Conservation (phyloP, 805 yeast genomes). For the Metschnikowia baotianmanensis region DNA sequence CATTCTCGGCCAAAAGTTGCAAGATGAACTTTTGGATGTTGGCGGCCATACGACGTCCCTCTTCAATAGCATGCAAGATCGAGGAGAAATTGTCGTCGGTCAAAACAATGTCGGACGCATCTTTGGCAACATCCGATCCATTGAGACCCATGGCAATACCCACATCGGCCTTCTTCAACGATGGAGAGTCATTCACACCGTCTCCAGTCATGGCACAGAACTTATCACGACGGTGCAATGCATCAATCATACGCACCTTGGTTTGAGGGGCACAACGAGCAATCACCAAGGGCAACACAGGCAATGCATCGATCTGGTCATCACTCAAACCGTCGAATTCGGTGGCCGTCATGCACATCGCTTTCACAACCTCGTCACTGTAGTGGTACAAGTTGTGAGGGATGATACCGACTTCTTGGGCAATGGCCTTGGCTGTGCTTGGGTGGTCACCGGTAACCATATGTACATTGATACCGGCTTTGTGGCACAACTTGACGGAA, state of each 20-base stretch:
- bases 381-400: constrained; percentile 51
- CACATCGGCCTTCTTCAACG: constrained; percentile 28
- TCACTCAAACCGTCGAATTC: constrained; percentile 66
- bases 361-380: constrained; percentile 52
- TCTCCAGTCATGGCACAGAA: constrained; percentile 75
- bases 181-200: constrained; percentile 31
- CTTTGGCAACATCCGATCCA: constrained; percentile 30
- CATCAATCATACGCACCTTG: constrained; percentile 78
- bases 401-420: constrained; percentile 23
- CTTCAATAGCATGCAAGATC: constrained; percentile 28
- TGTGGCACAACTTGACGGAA: constrained; percentile 21
- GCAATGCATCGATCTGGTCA: constrained; percentile 56
- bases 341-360: constrained; percentile 74
- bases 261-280: constrained; percentile 85
- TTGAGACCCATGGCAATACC: constrained; percentile 32
- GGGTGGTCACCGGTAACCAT: constrained; percentile 25
- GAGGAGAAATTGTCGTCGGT: constrained; percentile 29
- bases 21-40: constrained; percentile 22
- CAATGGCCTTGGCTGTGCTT: constrained; percentile 22
- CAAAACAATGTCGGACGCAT: constrained; percentile 28
- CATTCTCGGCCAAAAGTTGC: constrained; percentile 24
- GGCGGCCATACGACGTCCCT: constrained; percentile 24
- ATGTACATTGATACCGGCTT: constrained; percentile 22
- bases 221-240: constrained; percentile 45
- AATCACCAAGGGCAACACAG: constrained; percentile 71